Conservation (phyloP, 2,329 filamentous ascomycete genomes). For the Salinomyces thailandicus region DNA sequence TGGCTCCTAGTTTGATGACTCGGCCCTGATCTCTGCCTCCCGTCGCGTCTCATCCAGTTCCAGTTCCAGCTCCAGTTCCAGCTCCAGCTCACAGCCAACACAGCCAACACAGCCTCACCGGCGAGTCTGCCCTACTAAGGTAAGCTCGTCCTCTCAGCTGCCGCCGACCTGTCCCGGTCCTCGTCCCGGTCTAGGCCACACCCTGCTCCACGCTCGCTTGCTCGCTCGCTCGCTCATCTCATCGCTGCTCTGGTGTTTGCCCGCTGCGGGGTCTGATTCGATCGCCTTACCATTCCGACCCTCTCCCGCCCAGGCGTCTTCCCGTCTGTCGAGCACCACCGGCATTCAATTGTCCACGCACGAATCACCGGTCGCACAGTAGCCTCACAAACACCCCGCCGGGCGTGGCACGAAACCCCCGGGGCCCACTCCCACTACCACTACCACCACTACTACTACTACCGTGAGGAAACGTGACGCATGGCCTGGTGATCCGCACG, state of each 20-base stretch:
- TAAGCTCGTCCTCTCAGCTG: too few relatives aligned
- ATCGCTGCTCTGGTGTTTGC: conserved; percentile 3
- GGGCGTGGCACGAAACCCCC: conserved; percentile 1
- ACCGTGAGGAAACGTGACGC: conserved; percentile 4
- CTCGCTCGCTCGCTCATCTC: background rate
- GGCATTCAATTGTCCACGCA: background rate
- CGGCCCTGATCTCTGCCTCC: too few relatives aligned
- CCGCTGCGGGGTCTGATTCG: conserved; percentile 3
- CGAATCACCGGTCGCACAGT: conserved; percentile 7
- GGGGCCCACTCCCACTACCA: too few relatives aligned
- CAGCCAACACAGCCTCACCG: too few relatives aligned
- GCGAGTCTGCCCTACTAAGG: too few relatives aligned
- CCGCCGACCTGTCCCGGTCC: too few relatives aligned
- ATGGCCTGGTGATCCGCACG: conserved; percentile 1
- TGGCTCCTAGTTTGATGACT: too few relatives aligned
- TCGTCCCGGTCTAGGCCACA: background rate
- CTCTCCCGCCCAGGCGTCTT: conserved; percentile 4
- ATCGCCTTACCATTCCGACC: conserved; percentile 1
- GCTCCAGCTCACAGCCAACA: too few relatives aligned
- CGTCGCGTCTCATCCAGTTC: too few relatives aligned
- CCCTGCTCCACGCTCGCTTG: background rate
- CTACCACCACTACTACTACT: too few relatives aligned
- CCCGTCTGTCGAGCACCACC: background rate
- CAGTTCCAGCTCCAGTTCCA: too few relatives aligned
- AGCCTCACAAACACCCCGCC: conserved; percentile 1